phyloP scores from a whole-genome alignment of 805 yeast genomes.

The Zygotorulaspora danielsina region DNA sequence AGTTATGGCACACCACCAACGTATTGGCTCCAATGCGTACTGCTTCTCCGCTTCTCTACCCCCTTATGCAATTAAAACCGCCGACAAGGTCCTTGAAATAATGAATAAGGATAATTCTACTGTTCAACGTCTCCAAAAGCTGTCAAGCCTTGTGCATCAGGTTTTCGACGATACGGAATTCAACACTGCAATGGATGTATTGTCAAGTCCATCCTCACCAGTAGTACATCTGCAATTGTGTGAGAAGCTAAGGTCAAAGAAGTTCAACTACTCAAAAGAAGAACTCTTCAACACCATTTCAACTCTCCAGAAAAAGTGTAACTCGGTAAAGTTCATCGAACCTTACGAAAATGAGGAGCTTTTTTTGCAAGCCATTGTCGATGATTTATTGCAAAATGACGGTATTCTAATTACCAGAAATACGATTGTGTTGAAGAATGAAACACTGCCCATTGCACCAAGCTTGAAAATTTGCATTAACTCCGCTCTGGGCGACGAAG shows the following conservation, averaged over 20 bases:
- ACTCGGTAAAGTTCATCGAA: slow-evolving; percentile 34
- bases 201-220: slow-evolving; percentile 60
- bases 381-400: slow-evolving; percentile 47
- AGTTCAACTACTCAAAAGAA: slow-evolving; percentile 29
- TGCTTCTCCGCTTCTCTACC: slow-evolving; percentile 94
- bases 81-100: slow-evolving; percentile 49
- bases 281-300: slow-evolving; percentile 26
- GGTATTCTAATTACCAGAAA: slow-evolving; percentile 62
- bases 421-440: slow-evolving; percentile 64
- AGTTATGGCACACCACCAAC: slow-evolving; percentile 86
- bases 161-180: slow-evolving; percentile 40
- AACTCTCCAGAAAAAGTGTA: slow-evolving; percentile 32
- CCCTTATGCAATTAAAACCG: slow-evolving; percentile 75
- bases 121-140: slow-evolving; percentile 37
- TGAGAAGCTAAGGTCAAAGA: slow-evolving; percentile 36
- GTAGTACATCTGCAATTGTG: slow-evolving; percentile 61
- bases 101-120: slow-evolving; percentile 42
- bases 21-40: slow-evolving; percentile 83
- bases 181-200: slow-evolving; percentile 43
- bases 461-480: slow-evolving; percentile 51
- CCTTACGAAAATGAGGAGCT: slow-evolving; percentile 47
- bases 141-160: slow-evolving; percentile 39
- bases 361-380: slow-evolving; percentile 64
- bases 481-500: slow-evolving; percentile 43
- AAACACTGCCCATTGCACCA: slow-evolving; percentile 64